Evolutionary conservation across 805 yeast genomes (phyloP).

Genomic region (Limtongozyma cylindracea): DNA sequence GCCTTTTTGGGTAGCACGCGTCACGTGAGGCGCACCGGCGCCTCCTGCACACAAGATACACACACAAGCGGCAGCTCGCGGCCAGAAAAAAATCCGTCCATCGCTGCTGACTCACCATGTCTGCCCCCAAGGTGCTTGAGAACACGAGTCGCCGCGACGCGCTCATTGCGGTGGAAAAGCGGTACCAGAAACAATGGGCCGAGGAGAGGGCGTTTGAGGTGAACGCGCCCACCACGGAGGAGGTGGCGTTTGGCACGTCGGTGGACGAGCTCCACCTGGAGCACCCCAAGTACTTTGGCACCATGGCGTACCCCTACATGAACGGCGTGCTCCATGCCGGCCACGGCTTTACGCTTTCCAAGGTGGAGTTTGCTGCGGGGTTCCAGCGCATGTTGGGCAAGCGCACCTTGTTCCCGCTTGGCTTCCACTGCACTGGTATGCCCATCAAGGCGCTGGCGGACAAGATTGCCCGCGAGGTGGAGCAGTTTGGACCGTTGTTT

Average conservation of each 20-base stretch:
- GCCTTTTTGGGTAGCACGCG: constrained; percentile 15
- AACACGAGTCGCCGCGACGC: constrained; percentile 91
- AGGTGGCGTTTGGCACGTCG: constrained; percentile 15
- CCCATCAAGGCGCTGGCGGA: constrained; percentile 93
- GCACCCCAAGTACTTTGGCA: constrained; percentile 70
- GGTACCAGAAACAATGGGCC: constrained; percentile 71
- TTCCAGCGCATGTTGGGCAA: constrained; percentile 90
- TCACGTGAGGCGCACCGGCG: too few relatives aligned
- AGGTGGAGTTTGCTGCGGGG: constrained; percentile 79
- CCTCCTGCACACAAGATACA: too few relatives aligned
- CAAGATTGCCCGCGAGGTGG: constrained; percentile 79
- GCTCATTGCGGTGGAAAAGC: constrained; percentile 67
- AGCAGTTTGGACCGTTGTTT: constrained; percentile 69
- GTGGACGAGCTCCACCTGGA: constrained; percentile 49
- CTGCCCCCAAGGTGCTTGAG: constrained; percentile 15
- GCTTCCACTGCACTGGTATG: constrained; percentile 99
- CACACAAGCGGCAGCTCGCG: too few relatives aligned
- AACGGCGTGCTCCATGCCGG: constrained; percentile 97
- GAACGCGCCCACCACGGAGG: constrained; percentile 64
- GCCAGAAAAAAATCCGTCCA: too few relatives aligned
- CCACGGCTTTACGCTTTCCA: constrained; percentile 84
- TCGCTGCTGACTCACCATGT: too few relatives aligned
- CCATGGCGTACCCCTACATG: constrained; percentile 98
- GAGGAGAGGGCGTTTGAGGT: constrained; percentile 71
- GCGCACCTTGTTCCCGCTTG: constrained; percentile 81